These are phyloP conservation scores for Sanguinoderma infundibulare DNA, from an alignment of 1,284 basidiomycete species.

Conservation along the genomic window DNA sequence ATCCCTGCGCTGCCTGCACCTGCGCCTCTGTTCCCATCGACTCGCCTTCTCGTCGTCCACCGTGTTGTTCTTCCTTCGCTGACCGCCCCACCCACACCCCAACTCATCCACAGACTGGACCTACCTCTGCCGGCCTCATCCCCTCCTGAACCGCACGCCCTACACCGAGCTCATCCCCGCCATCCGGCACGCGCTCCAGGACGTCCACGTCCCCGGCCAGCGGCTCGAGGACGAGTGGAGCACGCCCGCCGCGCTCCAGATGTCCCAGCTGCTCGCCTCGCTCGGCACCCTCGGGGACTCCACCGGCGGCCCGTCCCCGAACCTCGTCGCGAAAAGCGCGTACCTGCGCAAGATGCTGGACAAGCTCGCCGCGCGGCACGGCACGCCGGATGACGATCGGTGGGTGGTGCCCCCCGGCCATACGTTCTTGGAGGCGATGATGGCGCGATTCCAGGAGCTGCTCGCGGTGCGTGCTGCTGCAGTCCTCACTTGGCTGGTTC, in stretches of 20 bases:
- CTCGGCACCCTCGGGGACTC: neutral
- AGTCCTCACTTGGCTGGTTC: neutral
- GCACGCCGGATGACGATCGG: neutral
- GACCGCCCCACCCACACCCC: neutral
- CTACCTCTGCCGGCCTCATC: slow-evolving; percentile 44
- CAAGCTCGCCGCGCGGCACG: neutral
- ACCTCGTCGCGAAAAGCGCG: neutral
- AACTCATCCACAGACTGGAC: slow-evolving; percentile 45
- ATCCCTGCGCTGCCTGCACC: no score
- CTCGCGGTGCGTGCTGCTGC: neutral
- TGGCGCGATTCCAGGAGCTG: neutral
- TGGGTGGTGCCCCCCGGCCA: neutral
- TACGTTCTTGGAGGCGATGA: neutral
- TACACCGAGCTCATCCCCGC: slow-evolving; percentile 42
- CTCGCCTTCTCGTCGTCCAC: neutral
- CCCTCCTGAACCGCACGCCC: slow-evolving; percentile 47
- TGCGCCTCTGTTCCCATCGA: neutral
- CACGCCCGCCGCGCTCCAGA: slow-evolving; percentile 1
- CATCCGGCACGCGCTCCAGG: slow-evolving; percentile 17
- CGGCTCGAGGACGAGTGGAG: slow-evolving; percentile 12
- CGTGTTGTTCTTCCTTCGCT: no score
- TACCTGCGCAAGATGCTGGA: neutral
- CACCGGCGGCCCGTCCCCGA: neutral
- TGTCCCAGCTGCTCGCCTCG: neutral
- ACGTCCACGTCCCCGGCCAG: slow-evolving; percentile 2